Evolutionary conservation across 306 rosid species (phyloP), one percentile per base, ranked within the genome.

Genomic region (Nissolia schottii): DNA sequence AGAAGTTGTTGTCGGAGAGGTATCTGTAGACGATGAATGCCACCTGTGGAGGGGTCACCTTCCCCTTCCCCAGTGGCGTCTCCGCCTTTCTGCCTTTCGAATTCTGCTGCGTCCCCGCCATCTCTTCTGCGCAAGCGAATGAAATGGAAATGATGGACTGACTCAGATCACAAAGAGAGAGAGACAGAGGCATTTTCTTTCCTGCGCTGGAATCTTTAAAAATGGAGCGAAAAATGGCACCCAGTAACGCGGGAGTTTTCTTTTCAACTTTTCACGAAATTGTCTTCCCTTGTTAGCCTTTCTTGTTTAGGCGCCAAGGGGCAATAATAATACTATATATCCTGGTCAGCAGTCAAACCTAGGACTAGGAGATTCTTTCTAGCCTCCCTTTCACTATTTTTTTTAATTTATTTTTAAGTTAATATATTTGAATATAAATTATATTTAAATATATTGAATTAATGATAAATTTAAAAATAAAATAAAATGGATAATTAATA

Each of bases 21-120:
- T 92, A 92, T 5, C 88, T 77, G 24, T 92, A 96, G 18, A 92
- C 96, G 15, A 92, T 88, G 92, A 88, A 92, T 2, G 98, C 98
- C 55, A 92, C 75, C 64, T 92, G 96, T 9, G 50, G 67, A 0
- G 96, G 91, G 1, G 92, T 88, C 0, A 92, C 92, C 10, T 85
- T 81, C 11, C 91, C 92, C 14, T 87, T 86, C 2, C 84, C 87
- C 1, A 84, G 71, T 16, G 20, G 71, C 20, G 20, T 22, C 25
- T 82, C 87, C 1, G 85, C 19, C 7, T 77, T 90, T 81, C 79
- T 80, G 27, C 83, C 31, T 68, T 62, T 90, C 15, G 88, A 69
- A n/a, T n/a, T n/a, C n/a, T n/a, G n/a, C 74, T 85, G 96, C 81
- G 82, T 92, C 64, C 89, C 85, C 9, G 75, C 75, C 98, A 92